Conservation (phyloP, 371 early-diverging fungal genomes). For the Massospora cicadina region DNA sequence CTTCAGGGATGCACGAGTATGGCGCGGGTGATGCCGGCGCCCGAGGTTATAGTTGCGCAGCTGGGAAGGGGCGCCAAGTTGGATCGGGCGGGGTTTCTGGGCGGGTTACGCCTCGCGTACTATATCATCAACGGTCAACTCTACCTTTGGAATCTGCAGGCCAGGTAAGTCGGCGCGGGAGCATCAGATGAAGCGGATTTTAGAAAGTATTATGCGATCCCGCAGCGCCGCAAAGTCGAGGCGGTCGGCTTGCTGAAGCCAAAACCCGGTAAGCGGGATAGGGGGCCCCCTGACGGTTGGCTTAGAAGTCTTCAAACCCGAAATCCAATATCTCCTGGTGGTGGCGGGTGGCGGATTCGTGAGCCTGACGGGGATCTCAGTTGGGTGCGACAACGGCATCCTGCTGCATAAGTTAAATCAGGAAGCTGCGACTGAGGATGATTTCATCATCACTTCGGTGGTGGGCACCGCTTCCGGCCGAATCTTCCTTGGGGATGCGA, state of each 20-base stretch:
- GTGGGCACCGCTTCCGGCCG: background rate
- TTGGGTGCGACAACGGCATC: background rate
- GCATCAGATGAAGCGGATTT: too few relatives aligned
- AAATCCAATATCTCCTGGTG: background rate
- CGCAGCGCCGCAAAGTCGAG: too few relatives aligned
- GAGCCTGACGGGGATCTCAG: background rate
- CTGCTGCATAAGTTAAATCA: background rate
- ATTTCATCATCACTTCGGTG: background rate
- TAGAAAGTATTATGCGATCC: too few relatives aligned
- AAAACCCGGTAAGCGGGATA: background rate
- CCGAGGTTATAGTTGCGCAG: background rate
- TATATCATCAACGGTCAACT: background rate
- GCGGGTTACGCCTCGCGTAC: background rate
- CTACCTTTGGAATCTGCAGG: background rate
- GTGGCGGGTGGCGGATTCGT: background rate
- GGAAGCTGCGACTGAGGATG: background rate
- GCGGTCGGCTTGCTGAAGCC: background rate
- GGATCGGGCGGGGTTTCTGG: background rate
- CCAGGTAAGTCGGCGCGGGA: background rate
- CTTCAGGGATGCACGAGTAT: background rate
- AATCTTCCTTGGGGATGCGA: background rate
- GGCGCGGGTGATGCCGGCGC: background rate
- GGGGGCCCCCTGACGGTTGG: too few relatives aligned
- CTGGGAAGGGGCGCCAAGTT: background rate
- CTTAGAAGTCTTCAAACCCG: background rate